Base-by-base conservation (phyloP, 768 basidiomycete species). In the Pleurotus platypus region DNA sequence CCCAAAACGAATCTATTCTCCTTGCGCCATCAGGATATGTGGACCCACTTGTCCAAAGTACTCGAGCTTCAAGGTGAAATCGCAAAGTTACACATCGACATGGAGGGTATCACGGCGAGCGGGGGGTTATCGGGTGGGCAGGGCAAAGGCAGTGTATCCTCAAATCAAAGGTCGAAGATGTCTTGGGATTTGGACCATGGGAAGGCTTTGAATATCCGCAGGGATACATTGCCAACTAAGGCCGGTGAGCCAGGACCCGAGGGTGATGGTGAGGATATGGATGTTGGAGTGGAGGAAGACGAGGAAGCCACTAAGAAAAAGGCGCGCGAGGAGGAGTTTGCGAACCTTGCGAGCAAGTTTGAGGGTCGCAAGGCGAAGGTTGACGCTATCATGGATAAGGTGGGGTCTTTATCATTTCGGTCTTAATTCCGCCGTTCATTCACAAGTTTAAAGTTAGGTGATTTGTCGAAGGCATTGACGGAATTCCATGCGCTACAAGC, bases 321-420 rank as follows among this genome's bases (percentile, higher is more conserved):
- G 63, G 78, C 76, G 55, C 75, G 85, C 54, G 87, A 87, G 60
- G 82, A 81, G 53, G 85, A 90, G 64, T 91, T 92, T 67, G 78
- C 80, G 5, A 83, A 76, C 59, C 74, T 90, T 37, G 80, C 86
- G 6, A 78, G 82, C 56, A 84, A 85, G 62, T 91, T 92, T 65
- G 78, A 82, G 51, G 85, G 84, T 24, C 78, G 86, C 55, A 89
- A 85, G 65, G 79, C 83, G 58, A 81, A 83, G 30, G 87, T 91
- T 16, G 79, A 82, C 53, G 78, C 75, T 27, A 87, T 92, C 30
- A 91, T 92, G 90, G 67, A 66, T 67, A 90, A 89, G 79, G 90
- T 87, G 59, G 30, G 38, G 71, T 49, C 54, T 45, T 18, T 46
- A 49, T 35, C 30, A 35, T 43, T 43, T 43, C n/a, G 57, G 40